Base-by-base conservation (phyloP, 2,329 filamentous ascomycete species). In the Graphilbum ipis-grandicollis region DNA sequence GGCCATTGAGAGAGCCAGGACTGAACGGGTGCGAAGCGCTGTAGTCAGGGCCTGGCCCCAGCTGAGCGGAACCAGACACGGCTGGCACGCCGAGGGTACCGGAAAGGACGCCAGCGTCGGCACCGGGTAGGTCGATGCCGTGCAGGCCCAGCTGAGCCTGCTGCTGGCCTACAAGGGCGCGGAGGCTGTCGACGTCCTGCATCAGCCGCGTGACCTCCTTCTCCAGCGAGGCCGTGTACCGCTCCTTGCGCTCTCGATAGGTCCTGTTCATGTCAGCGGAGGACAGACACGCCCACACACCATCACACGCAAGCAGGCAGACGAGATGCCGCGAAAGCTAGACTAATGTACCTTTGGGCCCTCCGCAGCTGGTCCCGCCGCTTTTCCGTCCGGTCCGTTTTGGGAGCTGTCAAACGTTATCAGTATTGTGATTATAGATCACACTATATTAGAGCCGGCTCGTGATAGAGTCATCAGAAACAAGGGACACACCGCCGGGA, bases 311-410 rank as follows among this genome's bases (percentile, higher is more conserved):
- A n/a, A n/a, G n/a, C n/a, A n/a, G n/a, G n/a, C n/a, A n/a, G n/a
- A n/a, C n/a, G n/a, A n/a, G n/a, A n/a, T n/a, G n/a, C n/a, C n/a
- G n/a, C n/a, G n/a, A n/a, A n/a, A n/a, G n/a, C n/a, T n/a, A n/a
- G n/a, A n/a, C n/a, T n/a, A n/a, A n/a, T n/a, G n/a, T 25, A 40
- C 39, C 39, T 32, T 14, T 43, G 41, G 7, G 41, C 39, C 3
- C 35, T 31, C 1, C 41, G 39, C 10, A 41, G 34, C 19, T 43
- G 39, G 10, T 32, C 34, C 3, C 38, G 36, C 12, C 41, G 41
- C 32, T 38, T 38, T 22, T 41, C 39, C 3, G 23, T 19, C 2
- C 39, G 31, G 34, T 43, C 36, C 19, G 39, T 34, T 14, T 31
- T 25, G 9, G 36, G 29, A n/a, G 26, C 39, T 40, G 7, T n/a